Percentiles rank a stretch among this genome's conserved stretches.
Conservation (phyloP, 345 rosid genomes). For the Adansonia digitata region DNA sequence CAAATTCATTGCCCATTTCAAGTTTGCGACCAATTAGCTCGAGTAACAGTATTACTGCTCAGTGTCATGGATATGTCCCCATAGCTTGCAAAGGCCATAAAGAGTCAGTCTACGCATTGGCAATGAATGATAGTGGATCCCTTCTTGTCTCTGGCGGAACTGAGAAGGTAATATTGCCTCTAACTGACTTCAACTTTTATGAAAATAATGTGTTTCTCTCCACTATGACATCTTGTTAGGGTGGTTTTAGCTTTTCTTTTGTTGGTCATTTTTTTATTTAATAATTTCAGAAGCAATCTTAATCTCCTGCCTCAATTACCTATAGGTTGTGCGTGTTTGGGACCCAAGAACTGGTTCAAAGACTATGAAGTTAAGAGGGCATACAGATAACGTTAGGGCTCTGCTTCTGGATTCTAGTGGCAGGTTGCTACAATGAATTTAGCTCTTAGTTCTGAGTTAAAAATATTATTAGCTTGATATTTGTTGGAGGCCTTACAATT, state of each 20-base stretch:
- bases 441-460: neutral
- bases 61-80: constrained; percentile 76
- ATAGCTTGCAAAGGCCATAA: constrained; percentile 93
- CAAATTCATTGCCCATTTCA: constrained; percentile 54
- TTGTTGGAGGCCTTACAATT: neutral
- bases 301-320: constrained; percentile 15
- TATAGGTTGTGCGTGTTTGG: constrained; percentile 97
- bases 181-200: neutral
- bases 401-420: constrained; percentile 91
- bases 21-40: constrained; percentile 80
- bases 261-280: neutral
- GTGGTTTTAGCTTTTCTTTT: neutral
- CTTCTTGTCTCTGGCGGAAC: constrained; percentile 99
- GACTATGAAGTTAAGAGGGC: constrained; percentile 96
- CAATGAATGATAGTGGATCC: constrained; percentile 87
- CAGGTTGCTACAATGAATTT: constrained; percentile 48
- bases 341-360: constrained; percentile 96
- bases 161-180: constrained; percentile 62
- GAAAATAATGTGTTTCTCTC: neutral
- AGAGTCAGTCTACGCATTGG: constrained; percentile 98
- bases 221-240: neutral
- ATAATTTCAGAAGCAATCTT: neutral
- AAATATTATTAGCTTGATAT: neutral
- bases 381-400: constrained; percentile 87
- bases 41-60: constrained; percentile 69